Evolutionary conservation across 805 yeast genomes (phyloP).

Genomic region (Saccharomycopsis oosterbeekiorum): DNA sequence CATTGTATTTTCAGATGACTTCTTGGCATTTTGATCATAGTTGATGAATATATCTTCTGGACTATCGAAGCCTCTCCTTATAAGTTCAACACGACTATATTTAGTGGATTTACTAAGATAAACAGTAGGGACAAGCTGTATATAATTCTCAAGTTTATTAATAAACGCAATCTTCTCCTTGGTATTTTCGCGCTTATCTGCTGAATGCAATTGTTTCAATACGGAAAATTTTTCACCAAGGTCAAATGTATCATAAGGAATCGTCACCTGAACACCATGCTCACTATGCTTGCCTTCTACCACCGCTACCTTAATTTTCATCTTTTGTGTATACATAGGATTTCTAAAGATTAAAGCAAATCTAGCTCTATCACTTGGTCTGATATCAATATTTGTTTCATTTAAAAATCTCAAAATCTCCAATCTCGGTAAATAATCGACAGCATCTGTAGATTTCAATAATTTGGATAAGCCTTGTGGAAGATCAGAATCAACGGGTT

Average conservation of each 20-base stretch:
- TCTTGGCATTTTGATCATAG: background rate
- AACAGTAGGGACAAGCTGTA: constrained; percentile 9
- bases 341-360: constrained; percentile 3
- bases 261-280: constrained; percentile 4
- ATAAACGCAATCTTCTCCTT: background rate
- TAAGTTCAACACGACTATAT: constrained; percentile 4
- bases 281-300: constrained; percentile 12
- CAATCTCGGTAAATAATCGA: constrained; percentile 22
- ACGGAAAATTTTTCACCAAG: background rate
- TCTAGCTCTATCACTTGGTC: background rate
- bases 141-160: constrained; percentile 2
- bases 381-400: background rate
- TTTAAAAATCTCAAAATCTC: constrained; percentile 2
- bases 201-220: background rate
- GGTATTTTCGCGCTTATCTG: background rate
- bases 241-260: constrained; percentile 11
- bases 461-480: constrained; percentile 16
- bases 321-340: background rate
- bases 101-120: constrained; percentile 5
- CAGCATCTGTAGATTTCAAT: constrained; percentile 15
- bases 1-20: background rate
- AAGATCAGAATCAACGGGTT: constrained; percentile 20
- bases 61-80: background rate
- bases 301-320: constrained; percentile 10
- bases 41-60: background rate